Conservation (phyloP, 1,284 basidiomycete genomes). For the Meripilus lineatus region DNA sequence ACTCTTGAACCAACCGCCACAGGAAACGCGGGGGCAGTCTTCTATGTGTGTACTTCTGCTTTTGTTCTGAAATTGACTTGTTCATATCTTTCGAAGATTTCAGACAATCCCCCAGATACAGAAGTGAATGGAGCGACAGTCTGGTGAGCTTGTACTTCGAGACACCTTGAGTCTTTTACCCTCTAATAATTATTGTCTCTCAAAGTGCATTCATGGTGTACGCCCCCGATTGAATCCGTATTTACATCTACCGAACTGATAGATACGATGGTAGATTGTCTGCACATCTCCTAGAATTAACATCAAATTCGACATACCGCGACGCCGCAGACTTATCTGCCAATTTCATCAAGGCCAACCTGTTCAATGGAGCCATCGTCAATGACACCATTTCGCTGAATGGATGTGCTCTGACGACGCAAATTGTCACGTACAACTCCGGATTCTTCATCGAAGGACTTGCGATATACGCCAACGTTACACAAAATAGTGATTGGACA, state of each 20-base stretch:
- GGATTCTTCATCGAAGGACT: conserved; percentile 7
- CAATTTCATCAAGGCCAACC: conserved; percentile 2
- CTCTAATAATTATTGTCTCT: background rate
- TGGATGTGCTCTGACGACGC: background rate
- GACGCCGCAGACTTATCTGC: conserved; percentile 7
- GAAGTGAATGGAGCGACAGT: background rate
- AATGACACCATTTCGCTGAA: conserved; percentile 1
- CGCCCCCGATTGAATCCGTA: too few species aligned
- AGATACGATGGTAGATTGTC: conserved; percentile 1
- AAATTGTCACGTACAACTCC: background rate
- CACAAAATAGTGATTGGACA: background rate
- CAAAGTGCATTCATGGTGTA: background rate
- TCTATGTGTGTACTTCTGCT: too few species aligned
- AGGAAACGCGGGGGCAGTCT: too few species aligned
- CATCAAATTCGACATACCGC: background rate
- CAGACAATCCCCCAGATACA: background rate
- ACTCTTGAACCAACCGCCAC: too few species aligned
- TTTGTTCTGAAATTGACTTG: too few species aligned
- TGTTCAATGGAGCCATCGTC: conserved; percentile 4
- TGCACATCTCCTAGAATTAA: conserved; percentile 7
- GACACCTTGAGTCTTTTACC: background rate
- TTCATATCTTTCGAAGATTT: too few species aligned
- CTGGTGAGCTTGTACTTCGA: background rate
- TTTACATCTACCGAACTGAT: too few species aligned
- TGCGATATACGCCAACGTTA: conserved; percentile 5